Evolutionary conservation across 257 asterid species (phyloP), one percentile per base, ranked within the genome.

Genomic region (Ocimum tenuiflorum): DNA sequence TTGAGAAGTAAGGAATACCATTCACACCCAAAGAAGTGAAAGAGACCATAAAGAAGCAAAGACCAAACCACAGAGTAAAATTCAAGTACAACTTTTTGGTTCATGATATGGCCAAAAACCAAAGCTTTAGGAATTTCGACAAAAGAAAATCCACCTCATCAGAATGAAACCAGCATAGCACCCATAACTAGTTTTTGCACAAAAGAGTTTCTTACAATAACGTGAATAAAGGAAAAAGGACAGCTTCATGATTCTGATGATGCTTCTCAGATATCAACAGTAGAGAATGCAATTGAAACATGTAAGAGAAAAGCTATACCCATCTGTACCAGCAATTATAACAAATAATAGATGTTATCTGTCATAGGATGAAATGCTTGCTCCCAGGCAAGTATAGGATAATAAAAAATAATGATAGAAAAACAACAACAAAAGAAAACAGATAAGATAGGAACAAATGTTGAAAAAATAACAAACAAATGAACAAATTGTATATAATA

Each of bases 401-500:
- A 66, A 59, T 27, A 58, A 1, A 27, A 12, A 50, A 68, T 60
- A 0, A 9, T 56, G 20, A 45, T n/a, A n/a, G n/a, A n/a, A n/a
- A n/a, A n/a, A n/a, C n/a, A n/a, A 38, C 3, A 12, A 0, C 54
- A 67, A 74, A 13, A 58, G 71, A 9, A 45, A 63, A 45, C 14
- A 48, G 14, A 36, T 31, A 56, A 54, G 23, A 48, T 67, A 62
- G 45, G 46, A 75, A 69, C 76, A 27, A 27, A 27, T 27, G 31
- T 27, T 36, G 45, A 2, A 17, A 27, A 35, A 58, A 56, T 67
- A n/a, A 65, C 70, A 65, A 74, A 78, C 76, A 49, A 74, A 77
- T 73, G 49, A 78, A 70, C 65, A 76, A 73, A 60, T 77, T 60
- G 23, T 62, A 57, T 52, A 62, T 60, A 52, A 53, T 63, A 52